Evolutionary conservation across 495 filamentous ascomycete genomes (phyloP), one percentile per base, ranked within the genome.

Genomic region (Hypoxylon perforatum): DNA sequence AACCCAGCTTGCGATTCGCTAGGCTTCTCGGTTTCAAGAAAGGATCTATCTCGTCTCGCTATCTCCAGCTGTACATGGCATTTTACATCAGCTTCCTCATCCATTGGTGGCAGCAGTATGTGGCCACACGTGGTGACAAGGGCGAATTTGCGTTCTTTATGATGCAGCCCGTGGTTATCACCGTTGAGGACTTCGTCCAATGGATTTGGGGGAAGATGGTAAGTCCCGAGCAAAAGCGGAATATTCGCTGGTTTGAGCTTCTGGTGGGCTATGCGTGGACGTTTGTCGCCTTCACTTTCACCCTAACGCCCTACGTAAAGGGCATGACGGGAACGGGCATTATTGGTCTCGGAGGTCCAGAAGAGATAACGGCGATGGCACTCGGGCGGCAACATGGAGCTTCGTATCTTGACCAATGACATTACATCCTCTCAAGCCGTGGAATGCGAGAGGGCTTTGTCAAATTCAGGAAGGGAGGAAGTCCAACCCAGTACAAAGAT

Each of bases 131-230:
- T 23, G 39, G 50, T 6, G 66, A 69, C 44, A 22, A 45, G 21
- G 44, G 48, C 39, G 63, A 70, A 47, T 7, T 65, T 11, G 42
- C 59, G 3, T 73, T 61, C 30, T 73, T 73, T 51, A 51, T 70
- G 62, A 11, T 53, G 42, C 71, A 73, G 36, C 71, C 71, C 1
- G 47, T 67, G 11, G 64, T 62, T 39, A 73, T 73, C n/a, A 67
- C 49, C 18, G 9, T 68, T 12, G 71, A 73, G 41, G 71, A 70
- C 45, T 53, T 65, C 23, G 33, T 61, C 15, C 42, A 57, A 11
- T 67, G 66, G 53, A 14, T 68, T n/a, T 68, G 67, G 51, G 46
- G 61, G 14, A 53, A 51, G 41, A 42, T 42, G 12, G 60, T 64
- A 7, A 17, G n/a, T 15, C 52, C 61, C 8, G 14, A 35, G n/a